Conservation (phyloP, 1,284 basidiomycete species). For the Marasmius sp. region DNA sequence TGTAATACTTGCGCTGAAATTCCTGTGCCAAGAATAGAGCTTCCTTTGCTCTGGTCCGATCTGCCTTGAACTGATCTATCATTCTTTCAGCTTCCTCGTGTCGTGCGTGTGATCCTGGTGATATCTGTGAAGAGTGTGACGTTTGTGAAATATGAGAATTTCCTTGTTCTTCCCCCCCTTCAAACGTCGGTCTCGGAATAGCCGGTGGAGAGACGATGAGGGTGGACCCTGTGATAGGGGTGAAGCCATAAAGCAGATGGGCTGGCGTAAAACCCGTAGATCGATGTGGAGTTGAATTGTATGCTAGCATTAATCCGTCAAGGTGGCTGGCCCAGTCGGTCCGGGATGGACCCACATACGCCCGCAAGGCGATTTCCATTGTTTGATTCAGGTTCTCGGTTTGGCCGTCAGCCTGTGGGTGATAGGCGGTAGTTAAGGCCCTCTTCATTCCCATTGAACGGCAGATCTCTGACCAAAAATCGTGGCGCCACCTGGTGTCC, state of each 20-base stretch:
- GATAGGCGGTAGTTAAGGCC: constrained; percentile 27
- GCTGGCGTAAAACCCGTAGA: constrained; percentile 22
- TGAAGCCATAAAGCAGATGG: constrained; percentile 23
- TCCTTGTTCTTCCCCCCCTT: background rate
- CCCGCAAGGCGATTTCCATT: constrained; percentile 27
- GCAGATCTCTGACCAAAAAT: constrained; percentile 16
- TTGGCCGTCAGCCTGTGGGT: constrained; percentile 33
- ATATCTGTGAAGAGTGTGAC: too few relatives aligned
- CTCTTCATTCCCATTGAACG: constrained; percentile 21
- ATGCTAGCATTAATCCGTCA: constrained; percentile 21
- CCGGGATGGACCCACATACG: constrained; percentile 18
- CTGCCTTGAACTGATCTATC: constrained; percentile 18
- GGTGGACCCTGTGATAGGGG: constrained; percentile 17
- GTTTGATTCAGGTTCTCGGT: constrained; percentile 32
- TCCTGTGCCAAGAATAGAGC: constrained; percentile 21
- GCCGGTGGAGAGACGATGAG: constrained; percentile 6
- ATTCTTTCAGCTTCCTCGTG: constrained; percentile 17
- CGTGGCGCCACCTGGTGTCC: background rate
- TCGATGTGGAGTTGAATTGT: constrained; percentile 23
- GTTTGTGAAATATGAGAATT: too few relatives aligned
- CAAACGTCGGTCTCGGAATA: background rate
- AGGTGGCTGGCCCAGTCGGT: constrained; percentile 17
- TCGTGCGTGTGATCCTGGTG: background rate
- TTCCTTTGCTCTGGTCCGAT: constrained; percentile 20
- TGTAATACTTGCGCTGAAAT: constrained; percentile 20